Conservation (phyloP, 2,329 filamentous ascomycete species). For the Dendryphion nanum region DNA sequence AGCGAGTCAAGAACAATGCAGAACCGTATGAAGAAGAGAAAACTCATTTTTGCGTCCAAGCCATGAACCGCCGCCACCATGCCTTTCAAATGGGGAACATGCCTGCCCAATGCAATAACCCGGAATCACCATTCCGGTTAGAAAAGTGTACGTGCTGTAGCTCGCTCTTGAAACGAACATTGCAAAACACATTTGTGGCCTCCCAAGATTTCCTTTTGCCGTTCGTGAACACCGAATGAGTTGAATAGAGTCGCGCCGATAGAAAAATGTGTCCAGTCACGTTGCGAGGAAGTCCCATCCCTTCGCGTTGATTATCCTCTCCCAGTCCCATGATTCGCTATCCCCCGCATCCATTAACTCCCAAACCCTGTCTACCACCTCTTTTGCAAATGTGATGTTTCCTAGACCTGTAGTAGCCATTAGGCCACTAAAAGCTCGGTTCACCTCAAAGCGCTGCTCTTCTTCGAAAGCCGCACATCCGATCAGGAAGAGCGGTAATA, state of each 20-base stretch:
- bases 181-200: no score
- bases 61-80: constrained; percentile 5
- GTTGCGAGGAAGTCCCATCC: constrained; percentile 63
- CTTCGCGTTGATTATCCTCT: constrained; percentile 57
- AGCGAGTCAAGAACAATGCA: constrained; percentile 1
- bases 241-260: not conserved
- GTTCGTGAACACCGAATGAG: not conserved
- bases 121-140: not conserved
- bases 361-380: constrained; percentile 59
- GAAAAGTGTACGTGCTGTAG: constrained; percentile 1
- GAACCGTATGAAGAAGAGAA: constrained; percentile 1
- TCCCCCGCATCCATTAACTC: constrained; percentile 58
- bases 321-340: constrained; percentile 63
- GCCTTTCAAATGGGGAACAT: constrained; percentile 2
- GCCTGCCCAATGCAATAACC: constrained; percentile 8
- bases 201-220: no score
- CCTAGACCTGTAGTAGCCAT: constrained; percentile 57
- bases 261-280: constrained; percentile 24
- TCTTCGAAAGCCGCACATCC: constrained; percentile 60
- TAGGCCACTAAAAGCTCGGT: constrained; percentile 53
- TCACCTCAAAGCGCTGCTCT: constrained; percentile 56
- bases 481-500: constrained; percentile 62
- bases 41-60: constrained; percentile 8
- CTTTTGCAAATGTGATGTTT: constrained; percentile 57
- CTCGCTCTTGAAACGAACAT: constrained; percentile 3